Evolutionary conservation across 1,139 yeast species (phyloP).

Genomic region (Scheffersomyces illinoinensis): DNA sequence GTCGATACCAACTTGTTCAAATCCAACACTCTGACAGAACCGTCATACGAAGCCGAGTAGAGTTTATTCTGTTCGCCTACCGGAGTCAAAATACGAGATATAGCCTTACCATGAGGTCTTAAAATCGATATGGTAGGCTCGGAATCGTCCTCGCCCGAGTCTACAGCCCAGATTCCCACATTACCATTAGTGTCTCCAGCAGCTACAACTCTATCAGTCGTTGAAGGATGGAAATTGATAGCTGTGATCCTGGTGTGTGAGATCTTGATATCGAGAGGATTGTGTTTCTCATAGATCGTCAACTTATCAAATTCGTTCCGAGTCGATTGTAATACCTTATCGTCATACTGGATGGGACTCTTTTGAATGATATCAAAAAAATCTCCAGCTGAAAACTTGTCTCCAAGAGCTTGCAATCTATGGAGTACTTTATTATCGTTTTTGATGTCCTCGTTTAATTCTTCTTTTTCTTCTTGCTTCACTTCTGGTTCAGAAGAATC

Average conservation of each 20-base stretch:
- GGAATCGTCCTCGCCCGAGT: constrained; percentile 35
- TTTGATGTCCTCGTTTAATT: constrained; percentile 16
- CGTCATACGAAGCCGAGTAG: constrained; percentile 81
- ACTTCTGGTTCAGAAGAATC: constrained; percentile 6
- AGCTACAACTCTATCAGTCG: constrained; percentile 58
- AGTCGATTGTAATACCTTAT: constrained; percentile 42
- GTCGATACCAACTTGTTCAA: constrained; percentile 57
- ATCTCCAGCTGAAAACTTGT: constrained; percentile 74
- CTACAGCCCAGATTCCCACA: constrained; percentile 88
- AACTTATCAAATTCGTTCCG: constrained; percentile 56
- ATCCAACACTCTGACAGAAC: constrained; percentile 75
- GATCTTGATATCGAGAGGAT: constrained; percentile 71
- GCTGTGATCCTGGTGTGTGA: constrained; percentile 75
- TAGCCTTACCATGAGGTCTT: constrained; percentile 74
- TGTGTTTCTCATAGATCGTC: constrained; percentile 53
- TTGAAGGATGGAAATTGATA: constrained; percentile 73
- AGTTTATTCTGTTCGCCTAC: constrained; percentile 53
- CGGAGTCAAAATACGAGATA: constrained; percentile 63
- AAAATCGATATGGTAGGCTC: constrained; percentile 63
- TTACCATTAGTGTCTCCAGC: constrained; percentile 90
- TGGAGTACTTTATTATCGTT: constrained; percentile 37
- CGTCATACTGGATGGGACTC: constrained; percentile 23
- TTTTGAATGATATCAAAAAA: constrained; percentile 57
- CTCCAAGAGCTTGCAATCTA: constrained; percentile 46
- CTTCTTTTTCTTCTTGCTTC: constrained; percentile 6